Evolutionary conservation across 768 basidiomycete species (phyloP).

Genomic region (Mycena alexandri): DNA sequence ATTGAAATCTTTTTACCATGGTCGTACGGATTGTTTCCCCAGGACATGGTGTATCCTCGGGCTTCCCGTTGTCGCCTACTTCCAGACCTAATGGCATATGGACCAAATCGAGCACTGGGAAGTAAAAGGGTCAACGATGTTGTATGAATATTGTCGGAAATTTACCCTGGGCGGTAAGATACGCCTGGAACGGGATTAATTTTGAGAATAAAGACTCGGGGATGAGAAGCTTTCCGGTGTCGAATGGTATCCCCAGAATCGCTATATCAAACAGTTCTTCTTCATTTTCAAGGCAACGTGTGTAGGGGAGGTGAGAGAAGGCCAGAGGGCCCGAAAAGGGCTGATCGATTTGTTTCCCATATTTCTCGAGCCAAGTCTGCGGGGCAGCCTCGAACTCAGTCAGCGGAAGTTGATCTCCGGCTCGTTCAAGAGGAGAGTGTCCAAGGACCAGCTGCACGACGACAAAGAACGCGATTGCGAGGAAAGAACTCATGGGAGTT

Average conservation of each 20-base stretch:
- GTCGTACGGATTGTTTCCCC: constrained; percentile 76
- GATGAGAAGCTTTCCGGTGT: constrained; percentile 56
- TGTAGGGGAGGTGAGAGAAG: constrained; percentile 87
- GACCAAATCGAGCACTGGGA: constrained; percentile 86
- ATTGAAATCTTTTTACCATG: constrained; percentile 7
- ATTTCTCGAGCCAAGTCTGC: constrained; percentile 75
- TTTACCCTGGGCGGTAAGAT: constrained; percentile 68
- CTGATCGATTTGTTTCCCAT: constrained; percentile 80
- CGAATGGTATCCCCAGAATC: constrained; percentile 84
- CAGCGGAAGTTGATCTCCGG: constrained; percentile 25
- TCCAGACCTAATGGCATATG: constrained; percentile 85
- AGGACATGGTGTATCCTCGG: constrained; percentile 77
- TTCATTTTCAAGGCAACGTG: constrained; percentile 75
- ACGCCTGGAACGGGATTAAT: constrained; percentile 45
- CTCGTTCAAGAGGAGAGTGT: not conserved
- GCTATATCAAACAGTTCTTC: constrained; percentile 76
- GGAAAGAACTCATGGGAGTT: constrained; percentile 26
- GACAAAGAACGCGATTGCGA: constrained; percentile 3
- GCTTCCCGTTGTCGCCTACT: constrained; percentile 72
- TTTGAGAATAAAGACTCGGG: no score
- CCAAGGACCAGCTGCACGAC: constrained; percentile 2
- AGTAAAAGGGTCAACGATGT: not conserved
- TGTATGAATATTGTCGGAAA: constrained; percentile 24
- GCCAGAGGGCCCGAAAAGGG: constrained; percentile 84
- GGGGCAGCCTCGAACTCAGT: constrained; percentile 21